These are phyloP conservation scores for Aspergillus unguis DNA, from an alignment of 2,329 filamentous ascomycete genomes.

Conservation along the genomic window DNA sequence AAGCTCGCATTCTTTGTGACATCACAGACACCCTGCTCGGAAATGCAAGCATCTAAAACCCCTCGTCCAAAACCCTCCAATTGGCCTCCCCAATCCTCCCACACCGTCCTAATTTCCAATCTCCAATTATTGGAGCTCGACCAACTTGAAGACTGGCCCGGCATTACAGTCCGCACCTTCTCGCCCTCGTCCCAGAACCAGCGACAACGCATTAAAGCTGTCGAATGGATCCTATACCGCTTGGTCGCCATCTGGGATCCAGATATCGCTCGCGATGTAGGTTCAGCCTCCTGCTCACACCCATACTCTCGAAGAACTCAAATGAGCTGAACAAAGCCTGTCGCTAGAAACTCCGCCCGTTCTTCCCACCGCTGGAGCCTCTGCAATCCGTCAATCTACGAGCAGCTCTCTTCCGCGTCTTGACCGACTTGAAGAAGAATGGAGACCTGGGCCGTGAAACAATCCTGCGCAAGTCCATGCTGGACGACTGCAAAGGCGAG, in stretches of 20 bases:
- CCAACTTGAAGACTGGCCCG: slow-evolving; percentile 72
- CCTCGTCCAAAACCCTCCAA: slow-evolving; percentile 31
- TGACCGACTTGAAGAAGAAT: slow-evolving; percentile 85
- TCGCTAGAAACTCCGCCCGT: slow-evolving; percentile 74
- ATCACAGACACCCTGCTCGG: slow-evolving; percentile 1
- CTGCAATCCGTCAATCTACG: slow-evolving; percentile 88
- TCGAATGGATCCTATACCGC: slow-evolving; percentile 89
- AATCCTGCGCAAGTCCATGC: slow-evolving; percentile 85
- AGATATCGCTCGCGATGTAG: slow-evolving; percentile 68
- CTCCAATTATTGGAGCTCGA: slow-evolving; percentile 80
- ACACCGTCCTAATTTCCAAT: slow-evolving; percentile 74
- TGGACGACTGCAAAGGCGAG: slow-evolving; percentile 93
- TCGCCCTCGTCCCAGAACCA: slow-evolving; percentile 67
- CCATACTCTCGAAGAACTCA: slow-evolving; percentile 7
- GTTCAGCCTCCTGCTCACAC: neutral
- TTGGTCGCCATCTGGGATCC: slow-evolving; percentile 82
- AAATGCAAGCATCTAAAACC: slow-evolving; percentile 23
- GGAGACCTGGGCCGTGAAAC: slow-evolving; percentile 75
- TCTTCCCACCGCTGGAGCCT: slow-evolving; percentile 87
- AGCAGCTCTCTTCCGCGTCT: slow-evolving; percentile 72
- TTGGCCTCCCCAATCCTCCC: slow-evolving; percentile 49
- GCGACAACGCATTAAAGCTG: slow-evolving; percentile 74
- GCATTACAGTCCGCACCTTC: slow-evolving; percentile 68
- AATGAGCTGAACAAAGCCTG: slow-evolving; percentile 2
- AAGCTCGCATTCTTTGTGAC: neutral